phyloP scores from a whole-genome alignment of 805 yeast species.

The Myxozyma monticola region DNA sequence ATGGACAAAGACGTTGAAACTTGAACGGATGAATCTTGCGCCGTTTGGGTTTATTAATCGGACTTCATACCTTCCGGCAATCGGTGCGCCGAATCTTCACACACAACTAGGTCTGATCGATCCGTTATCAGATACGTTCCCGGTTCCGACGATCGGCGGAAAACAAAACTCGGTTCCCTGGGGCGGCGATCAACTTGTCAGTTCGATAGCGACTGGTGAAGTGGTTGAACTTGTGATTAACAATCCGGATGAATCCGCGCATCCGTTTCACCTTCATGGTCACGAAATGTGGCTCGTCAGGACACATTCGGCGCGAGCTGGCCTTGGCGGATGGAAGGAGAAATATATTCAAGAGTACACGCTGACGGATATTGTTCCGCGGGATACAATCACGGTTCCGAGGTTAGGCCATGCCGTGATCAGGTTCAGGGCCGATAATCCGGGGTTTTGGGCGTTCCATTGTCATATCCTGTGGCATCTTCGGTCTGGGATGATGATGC shows the following conservation, averaged over 20 bases:
- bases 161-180: conserved; percentile 66
- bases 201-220: conserved; percentile 59
- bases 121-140: conserved; percentile 40
- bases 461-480: conserved; percentile 99
- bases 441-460: conserved; percentile 98
- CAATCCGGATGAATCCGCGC: conserved; percentile 77
- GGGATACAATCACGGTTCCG: conserved; percentile 77
- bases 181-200: conserved; percentile 57
- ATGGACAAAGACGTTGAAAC: conserved; percentile 10
- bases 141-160: conserved; percentile 51
- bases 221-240: conserved; percentile 75
- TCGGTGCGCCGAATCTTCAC: conserved; percentile 35
- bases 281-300: conserved; percentile 65
- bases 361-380: conserved; percentile 74
- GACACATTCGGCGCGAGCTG: conserved; percentile 43
- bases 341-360: conserved; percentile 33
- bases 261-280: conserved; percentile 79
- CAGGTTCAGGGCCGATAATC: conserved; percentile 88
- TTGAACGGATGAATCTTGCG: conserved; percentile 20
- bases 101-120: conserved; percentile 33
- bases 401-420: conserved; percentile 83
- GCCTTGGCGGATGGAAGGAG: conserved; percentile 17
- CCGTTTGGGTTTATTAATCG: conserved; percentile 37
- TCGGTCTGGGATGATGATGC: conserved; percentile 89
- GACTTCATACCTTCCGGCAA: conserved; percentile 31